Percentiles rank a stretch among this genome's conserved stretches.
phyloP scores from a whole-genome alignment of 2,329 filamentous ascomycete genomes.

The Bipolaris cookei region DNA sequence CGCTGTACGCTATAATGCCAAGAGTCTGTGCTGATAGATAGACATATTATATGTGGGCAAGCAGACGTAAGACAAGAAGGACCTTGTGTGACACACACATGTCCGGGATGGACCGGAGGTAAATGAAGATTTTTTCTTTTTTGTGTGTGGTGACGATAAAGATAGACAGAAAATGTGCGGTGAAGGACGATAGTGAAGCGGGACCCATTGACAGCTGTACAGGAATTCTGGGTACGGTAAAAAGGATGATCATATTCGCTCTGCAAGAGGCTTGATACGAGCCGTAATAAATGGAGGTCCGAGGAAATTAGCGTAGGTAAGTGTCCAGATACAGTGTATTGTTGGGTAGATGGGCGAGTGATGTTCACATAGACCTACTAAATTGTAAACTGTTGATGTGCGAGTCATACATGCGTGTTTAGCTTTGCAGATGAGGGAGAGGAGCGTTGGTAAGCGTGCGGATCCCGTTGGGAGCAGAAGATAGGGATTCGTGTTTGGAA shows the following conservation, averaged over 20 bases:
- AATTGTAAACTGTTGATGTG: neutral
- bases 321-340: neutral
- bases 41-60: neutral
- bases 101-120: neutral
- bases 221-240: neutral
- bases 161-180: neutral
- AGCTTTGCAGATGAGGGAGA: conserved; percentile 4
- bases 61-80: neutral
- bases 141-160: neutral
- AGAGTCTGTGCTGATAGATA: neutral
- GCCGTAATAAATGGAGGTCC: neutral
- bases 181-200: neutral
- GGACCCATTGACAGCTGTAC: neutral
- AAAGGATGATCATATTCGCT: neutral
- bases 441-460: conserved; percentile 1
- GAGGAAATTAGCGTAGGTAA: neutral
- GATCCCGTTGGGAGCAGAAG: conserved; percentile 4
- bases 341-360: neutral
- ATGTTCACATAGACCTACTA: neutral
- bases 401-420: neutral
- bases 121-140: neutral
- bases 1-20: neutral
- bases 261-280: neutral
- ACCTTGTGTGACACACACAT: neutral
- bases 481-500: conserved; percentile 6